Evolutionary conservation across 192 early-diverging fungal genomes (phyloP).

Genomic region (Coemansia reversa): DNA sequence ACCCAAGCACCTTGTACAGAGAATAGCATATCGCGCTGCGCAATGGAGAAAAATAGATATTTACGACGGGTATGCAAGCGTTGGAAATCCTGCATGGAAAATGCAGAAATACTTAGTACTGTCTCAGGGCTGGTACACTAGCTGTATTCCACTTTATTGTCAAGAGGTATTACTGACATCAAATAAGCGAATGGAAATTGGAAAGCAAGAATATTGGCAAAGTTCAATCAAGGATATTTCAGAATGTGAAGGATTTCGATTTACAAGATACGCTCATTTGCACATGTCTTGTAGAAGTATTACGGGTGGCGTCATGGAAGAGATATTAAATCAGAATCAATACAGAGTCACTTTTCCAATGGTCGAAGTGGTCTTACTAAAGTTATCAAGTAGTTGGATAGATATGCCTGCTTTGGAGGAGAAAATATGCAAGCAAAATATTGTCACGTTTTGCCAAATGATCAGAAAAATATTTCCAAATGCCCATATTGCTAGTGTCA

Average conservation of each 20-base stretch:
- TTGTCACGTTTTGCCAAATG: constrained; percentile 3
- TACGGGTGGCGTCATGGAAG: too few relatives aligned
- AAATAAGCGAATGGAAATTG: constrained; percentile 5
- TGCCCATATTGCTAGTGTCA: constrained; percentile 4
- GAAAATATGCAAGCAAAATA: background rate
- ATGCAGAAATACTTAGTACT: constrained; percentile 22
- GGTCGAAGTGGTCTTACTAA: background rate
- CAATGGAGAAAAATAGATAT: constrained; percentile 10
- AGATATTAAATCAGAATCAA: too few relatives aligned
- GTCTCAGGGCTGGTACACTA: constrained; percentile 20
- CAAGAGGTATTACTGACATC: constrained; percentile 17
- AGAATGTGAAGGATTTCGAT: constrained; percentile 5
- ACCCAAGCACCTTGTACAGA: constrained; percentile 15
- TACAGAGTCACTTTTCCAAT: too few relatives aligned
- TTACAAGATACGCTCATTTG: constrained; percentile 13
- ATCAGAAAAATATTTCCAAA: constrained; percentile 20
- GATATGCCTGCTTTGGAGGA: background rate
- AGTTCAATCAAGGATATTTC: background rate
- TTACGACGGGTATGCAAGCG: constrained; percentile 3
- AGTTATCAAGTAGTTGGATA: background rate
- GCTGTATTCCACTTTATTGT: constrained; percentile 20
- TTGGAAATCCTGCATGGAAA: constrained; percentile 29
- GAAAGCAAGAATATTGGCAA: constrained; percentile 19
- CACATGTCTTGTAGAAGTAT: constrained; percentile 12
- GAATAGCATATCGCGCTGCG: constrained; percentile 15